A percentile compares a stretch with the other conserved stretches of the same genome.
Evolutionary conservation across 192 early-diverging fungal species (phyloP).

Genomic region (Coemansia sp.): DNA sequence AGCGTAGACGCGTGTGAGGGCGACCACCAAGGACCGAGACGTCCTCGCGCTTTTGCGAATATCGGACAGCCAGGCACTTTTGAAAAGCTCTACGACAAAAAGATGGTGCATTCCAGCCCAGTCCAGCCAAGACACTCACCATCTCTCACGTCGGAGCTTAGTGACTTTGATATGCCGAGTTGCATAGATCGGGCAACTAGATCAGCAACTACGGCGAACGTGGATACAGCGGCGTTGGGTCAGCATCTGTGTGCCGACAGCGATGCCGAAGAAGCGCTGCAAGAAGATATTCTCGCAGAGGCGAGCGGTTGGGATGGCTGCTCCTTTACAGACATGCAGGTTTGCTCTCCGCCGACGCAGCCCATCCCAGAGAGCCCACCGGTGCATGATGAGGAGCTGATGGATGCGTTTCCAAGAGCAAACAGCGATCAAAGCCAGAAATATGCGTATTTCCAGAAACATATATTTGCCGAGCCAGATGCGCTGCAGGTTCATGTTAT

Average conservation of each 20-base stretch:
- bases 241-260: slow-evolving; percentile 18
- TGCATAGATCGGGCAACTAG: neutral
- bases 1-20: neutral
- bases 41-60: slow-evolving; percentile 30
- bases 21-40: neutral
- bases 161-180: neutral
- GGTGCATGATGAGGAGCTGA: neutral
- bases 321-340: slow-evolving; percentile 26
- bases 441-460: neutral
- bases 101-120: neutral
- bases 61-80: slow-evolving; percentile 46
- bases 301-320: slow-evolving; percentile 15
- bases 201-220: neutral
- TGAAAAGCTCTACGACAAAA: slow-evolving; percentile 44
- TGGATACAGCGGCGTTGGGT: neutral
- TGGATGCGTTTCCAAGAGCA: neutral
- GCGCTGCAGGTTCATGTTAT: slow-evolving; percentile 12
- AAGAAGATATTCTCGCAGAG: neutral
- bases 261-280: slow-evolving; percentile 7
- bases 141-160: neutral
- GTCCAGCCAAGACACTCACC: neutral
- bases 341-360: slow-evolving; percentile 25
- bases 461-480: neutral
- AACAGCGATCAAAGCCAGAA: neutral
- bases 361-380: slow-evolving; percentile 15